Evolutionary conservation across 441 rosid genomes (phyloP).

Genomic region (Populus hybrid): DNA sequence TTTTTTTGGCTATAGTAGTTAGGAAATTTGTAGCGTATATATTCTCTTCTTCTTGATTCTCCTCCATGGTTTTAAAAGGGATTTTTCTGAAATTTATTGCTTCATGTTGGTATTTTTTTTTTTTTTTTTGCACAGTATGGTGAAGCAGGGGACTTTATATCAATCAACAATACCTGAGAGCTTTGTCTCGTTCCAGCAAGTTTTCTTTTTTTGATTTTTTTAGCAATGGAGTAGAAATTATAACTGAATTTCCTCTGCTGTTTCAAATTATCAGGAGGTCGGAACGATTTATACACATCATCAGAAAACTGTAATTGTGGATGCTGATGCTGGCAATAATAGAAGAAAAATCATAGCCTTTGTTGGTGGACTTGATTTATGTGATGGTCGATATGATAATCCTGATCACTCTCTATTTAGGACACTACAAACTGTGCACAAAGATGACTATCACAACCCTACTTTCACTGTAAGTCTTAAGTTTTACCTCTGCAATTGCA

Average conservation of each 20-base stretch:
- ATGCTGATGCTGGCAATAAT: conserved; percentile 78
- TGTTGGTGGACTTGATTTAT: conserved; percentile 95
- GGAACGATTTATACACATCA: conserved; percentile 96
- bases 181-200: background rate
- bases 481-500: conserved; percentile 14
- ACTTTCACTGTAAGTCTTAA: conserved; percentile 61
- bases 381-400: conserved; percentile 93
- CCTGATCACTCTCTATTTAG: conserved; percentile 82
- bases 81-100: conserved; percentile 3
- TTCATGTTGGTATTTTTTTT: background rate
- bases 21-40: background rate
- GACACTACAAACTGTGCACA: conserved; percentile 65
- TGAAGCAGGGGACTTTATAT: background rate
- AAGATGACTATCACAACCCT: conserved; percentile 92
- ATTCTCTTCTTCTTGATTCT: background rate
- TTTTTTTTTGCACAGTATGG: background rate
- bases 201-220: background rate
- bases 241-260: conserved; percentile 4
- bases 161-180: background rate
- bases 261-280: conserved; percentile 58
- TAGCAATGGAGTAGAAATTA: background rate
- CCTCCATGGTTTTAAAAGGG: background rate
- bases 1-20: background rate
- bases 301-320: conserved; percentile 91
- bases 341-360: conserved; percentile 88